phyloP scores from a whole-genome alignment of 495 filamentous ascomycete genomes.

The Daldinia decipiens region DNA sequence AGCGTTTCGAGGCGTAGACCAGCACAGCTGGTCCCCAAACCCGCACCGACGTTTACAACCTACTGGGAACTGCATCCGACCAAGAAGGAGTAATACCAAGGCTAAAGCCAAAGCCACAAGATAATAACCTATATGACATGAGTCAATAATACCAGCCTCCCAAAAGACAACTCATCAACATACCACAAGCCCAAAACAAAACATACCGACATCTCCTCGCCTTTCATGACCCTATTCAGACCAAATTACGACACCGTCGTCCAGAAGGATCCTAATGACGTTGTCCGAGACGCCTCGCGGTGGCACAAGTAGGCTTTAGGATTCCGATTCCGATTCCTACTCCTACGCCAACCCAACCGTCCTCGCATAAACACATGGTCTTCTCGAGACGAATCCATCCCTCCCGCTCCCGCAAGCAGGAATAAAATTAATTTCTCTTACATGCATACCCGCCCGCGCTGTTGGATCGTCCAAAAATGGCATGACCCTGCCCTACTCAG shows the following conservation, averaged over 20 bases:
- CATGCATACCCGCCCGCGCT: background rate
- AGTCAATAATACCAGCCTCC: background rate
- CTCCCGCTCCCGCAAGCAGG: background rate
- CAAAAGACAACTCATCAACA: background rate
- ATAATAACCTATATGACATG: background rate
- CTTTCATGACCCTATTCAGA: background rate
- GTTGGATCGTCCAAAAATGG: background rate
- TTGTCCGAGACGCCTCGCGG: background rate
- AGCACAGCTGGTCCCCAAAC: conserved; percentile 5
- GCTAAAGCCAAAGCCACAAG: background rate
- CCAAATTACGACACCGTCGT: background rate
- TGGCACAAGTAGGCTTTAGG: background rate
- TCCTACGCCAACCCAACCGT: background rate
- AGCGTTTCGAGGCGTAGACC: background rate
- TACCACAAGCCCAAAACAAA: background rate
- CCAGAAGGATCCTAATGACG: background rate
- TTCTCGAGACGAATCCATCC: conserved; percentile 5
- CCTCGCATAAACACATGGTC: conserved; percentile 4
- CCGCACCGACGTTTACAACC: conserved; percentile 1
- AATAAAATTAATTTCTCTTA: background rate
- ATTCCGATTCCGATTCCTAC: background rate
- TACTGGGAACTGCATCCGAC: conserved; percentile 8
- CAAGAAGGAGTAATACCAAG: background rate
- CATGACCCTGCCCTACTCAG: background rate
- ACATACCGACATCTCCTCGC: background rate